A percentile compares a stretch with the other conserved stretches of the same genome.
Evolutionary conservation across 441 rosid genomes (phyloP).

Genomic region (Eutrema salsugineum): DNA sequence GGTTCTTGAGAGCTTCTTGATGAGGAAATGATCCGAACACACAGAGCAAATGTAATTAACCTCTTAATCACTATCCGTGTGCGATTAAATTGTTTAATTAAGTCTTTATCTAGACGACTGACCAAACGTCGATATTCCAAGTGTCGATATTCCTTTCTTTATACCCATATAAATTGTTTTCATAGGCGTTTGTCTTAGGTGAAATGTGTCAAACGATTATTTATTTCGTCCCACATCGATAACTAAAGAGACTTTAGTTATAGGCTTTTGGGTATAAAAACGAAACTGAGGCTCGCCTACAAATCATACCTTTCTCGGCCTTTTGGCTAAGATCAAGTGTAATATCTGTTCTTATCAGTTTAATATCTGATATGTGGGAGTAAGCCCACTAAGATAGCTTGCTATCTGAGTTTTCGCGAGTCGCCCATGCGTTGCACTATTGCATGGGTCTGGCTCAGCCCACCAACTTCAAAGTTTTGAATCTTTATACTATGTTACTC

Average conservation of each 20-base stretch:
- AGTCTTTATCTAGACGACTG: too few relatives aligned
- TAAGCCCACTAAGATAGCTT: constrained; percentile 1
- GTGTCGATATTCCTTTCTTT: too few relatives aligned
- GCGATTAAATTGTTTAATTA: too few relatives aligned
- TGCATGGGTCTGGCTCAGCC: constrained; percentile 9
- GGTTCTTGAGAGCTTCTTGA: background rate
- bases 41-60: background rate
- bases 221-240: background rate
- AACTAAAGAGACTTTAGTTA: background rate
- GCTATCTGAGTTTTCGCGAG: constrained; percentile 1
- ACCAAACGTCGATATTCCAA: too few relatives aligned
- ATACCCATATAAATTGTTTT: too few relatives aligned
- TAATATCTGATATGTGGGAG: constrained; percentile 60
- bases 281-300: background rate
- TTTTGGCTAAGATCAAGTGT: constrained; percentile 98
- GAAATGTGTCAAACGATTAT: background rate
- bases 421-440: constrained; percentile 17
- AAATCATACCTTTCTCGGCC: constrained; percentile 72
- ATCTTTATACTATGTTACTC: too few relatives aligned
- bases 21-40: background rate
- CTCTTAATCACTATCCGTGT: background rate
- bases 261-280: background rate
- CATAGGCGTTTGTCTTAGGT: background rate
- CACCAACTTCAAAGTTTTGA: too few relatives aligned
- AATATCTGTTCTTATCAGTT: constrained; percentile 89